These are phyloP conservation scores for Handroanthus guayacan DNA, from an alignment of 257 asterid species.

Conservation along the genomic window DNA sequence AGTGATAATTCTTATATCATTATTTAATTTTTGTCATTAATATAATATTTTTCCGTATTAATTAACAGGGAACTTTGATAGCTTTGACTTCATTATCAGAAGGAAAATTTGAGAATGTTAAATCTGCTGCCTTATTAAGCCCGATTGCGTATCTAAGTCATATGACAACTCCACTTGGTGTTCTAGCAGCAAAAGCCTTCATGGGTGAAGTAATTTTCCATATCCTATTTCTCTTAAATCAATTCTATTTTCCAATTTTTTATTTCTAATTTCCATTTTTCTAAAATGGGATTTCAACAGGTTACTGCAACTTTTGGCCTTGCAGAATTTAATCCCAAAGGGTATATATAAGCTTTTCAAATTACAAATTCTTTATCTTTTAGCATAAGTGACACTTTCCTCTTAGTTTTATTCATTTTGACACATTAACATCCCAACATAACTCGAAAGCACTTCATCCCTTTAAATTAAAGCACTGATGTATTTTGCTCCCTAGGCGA, in stretches of 20 bases:
- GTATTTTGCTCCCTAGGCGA: too few species aligned
- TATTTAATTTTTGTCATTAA: too few species aligned
- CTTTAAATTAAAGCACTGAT: too few species aligned
- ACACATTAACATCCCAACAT: too few species aligned
- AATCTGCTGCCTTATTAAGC: slow-evolving; percentile 71
- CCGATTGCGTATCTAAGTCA: slow-evolving; percentile 74
- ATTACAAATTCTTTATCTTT: not conserved
- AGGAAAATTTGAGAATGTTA: slow-evolving; percentile 57
- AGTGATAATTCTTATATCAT: too few species aligned
- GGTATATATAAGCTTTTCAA: slow-evolving; percentile 39
- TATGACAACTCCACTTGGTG: slow-evolving; percentile 51
- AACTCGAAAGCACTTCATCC: too few species aligned
- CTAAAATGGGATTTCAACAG: slow-evolving; percentile 39
- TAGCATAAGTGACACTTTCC: too few species aligned
- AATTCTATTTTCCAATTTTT: not conserved
- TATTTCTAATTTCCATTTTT: not conserved
- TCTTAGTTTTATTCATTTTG: too few species aligned
- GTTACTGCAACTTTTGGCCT: slow-evolving; percentile 47
- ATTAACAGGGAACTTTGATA: slow-evolving; percentile 68
- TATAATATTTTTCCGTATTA: not conserved
- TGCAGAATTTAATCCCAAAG: slow-evolving; percentile 60
- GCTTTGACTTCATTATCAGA: slow-evolving; percentile 65
- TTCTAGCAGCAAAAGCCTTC: slow-evolving; percentile 58
- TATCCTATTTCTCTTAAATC: not conserved
- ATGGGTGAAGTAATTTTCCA: slow-evolving; percentile 56